Evolutionary conservation across 140 eudicot species (phyloP).

Genomic region (Ambrosia hybrid): DNA sequence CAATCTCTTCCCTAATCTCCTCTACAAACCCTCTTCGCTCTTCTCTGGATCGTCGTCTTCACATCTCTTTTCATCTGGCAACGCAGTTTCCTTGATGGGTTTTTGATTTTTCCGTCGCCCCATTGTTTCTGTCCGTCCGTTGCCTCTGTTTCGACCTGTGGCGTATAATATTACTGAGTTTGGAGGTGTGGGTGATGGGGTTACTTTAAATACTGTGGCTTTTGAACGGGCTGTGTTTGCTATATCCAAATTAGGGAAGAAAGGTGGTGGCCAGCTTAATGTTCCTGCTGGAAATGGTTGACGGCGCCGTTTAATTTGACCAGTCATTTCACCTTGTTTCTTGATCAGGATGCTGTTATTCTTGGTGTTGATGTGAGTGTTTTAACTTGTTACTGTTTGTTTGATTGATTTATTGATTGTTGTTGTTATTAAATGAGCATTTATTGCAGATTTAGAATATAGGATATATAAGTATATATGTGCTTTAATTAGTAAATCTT

Average conservation of each 20-base stretch:
- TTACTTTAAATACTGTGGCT: constrained; percentile 61
- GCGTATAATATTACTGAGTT: constrained; percentile 69
- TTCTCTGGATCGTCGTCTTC: constrained; percentile 65
- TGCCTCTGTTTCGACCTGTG: constrained; percentile 65
- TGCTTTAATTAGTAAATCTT: constrained; percentile 1
- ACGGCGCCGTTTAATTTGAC: constrained; percentile 80
- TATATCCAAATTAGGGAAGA: constrained; percentile 45
- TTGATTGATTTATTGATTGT: neutral
- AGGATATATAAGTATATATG: too few relatives aligned
- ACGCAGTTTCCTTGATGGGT: constrained; percentile 41
- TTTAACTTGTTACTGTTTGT: neutral
- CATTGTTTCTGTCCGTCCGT: neutral
- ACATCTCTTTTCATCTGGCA: constrained; percentile 69
- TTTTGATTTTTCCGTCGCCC: constrained; percentile 47
- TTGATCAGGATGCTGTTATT: constrained; percentile 77
- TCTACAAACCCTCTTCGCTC: constrained; percentile 55
- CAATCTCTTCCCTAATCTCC: constrained; percentile 35
- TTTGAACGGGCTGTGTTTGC: constrained; percentile 72
- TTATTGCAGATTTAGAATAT: neutral
- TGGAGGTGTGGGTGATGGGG: constrained; percentile 58
- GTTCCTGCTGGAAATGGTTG: constrained; percentile 69
- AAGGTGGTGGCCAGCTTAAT: constrained; percentile 90
- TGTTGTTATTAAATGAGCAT: constrained; percentile 1
- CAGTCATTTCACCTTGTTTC: constrained; percentile 84
- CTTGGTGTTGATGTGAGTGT: constrained; percentile 87